Evolutionary conservation across 805 yeast species (phyloP).

Genomic region (Yueomyces sp.): DNA sequence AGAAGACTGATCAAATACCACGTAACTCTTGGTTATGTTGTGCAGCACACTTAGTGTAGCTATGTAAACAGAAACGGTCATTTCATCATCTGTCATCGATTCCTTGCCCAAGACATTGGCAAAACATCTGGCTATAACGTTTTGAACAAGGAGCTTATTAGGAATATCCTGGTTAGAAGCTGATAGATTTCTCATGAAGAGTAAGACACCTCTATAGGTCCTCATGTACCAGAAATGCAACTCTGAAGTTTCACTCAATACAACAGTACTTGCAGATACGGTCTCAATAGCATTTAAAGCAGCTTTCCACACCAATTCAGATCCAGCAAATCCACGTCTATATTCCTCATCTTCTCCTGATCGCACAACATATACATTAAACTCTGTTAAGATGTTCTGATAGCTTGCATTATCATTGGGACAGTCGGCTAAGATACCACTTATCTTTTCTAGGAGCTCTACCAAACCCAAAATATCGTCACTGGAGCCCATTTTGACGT

Average conservation of each 20-base stretch:
- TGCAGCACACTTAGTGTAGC: constrained; percentile 11
- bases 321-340: constrained; percentile 14
- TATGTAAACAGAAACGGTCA: constrained; percentile 10
- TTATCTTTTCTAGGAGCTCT: too few relatives aligned
- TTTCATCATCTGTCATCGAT: constrained; percentile 8
- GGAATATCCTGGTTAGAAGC: constrained; percentile 22
- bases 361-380: constrained; percentile 13
- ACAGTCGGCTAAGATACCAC: too few relatives aligned
- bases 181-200: constrained; percentile 37
- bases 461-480: too few relatives aligned
- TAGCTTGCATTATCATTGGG: neutral
- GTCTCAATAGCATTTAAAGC: constrained; percentile 4
- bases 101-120: neutral
- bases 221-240: constrained; percentile 18
- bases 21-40: constrained; percentile 12
- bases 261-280: neutral
- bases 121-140: constrained; percentile 6
- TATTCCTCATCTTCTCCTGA: constrained; percentile 17
- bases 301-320: constrained; percentile 18
- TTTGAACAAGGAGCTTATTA: constrained; percentile 11
- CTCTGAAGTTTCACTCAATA: constrained; percentile 1
- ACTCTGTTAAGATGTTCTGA: constrained; percentile 1
- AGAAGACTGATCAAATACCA: constrained; percentile 8
- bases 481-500: too few relatives aligned
- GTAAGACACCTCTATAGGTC: constrained; percentile 31